Base-by-base conservation (phyloP, 805 yeast species). In the Debaryomyces tyrocola region DNA sequence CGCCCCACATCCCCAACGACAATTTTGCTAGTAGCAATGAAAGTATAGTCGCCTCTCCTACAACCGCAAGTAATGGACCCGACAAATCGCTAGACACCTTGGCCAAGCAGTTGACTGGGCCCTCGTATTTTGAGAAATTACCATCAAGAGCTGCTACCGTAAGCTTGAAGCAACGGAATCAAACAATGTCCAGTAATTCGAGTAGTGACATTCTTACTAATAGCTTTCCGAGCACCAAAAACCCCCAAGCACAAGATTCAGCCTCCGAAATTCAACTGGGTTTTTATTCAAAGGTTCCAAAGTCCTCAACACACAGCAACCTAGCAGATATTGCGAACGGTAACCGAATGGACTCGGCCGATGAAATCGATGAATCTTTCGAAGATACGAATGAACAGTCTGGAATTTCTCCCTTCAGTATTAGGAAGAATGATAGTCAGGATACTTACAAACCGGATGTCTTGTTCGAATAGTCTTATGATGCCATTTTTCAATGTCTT, bases 41-140 rank as follows among this genome's bases (percentile, higher is more conserved):
- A 28, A 20, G 46, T 12, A 14, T 39, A n/a, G 10, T 27, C 3
- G 31, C 20, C 17, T 28, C 42, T 20, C 37, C 17, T 8, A n/a
- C 35, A 43, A 33, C 17, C 20, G 36, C 18, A 7, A 40, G 33
- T 33, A 44, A 36, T 6, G 41, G 45, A 12, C 28, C 48, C 4
- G 37, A 41, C 37, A 46, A 46, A 33, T 62, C 69, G 6, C 53
- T 71, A 36, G 74, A 69, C 45, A 66, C 55, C 40, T 62, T 72
- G 57, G 77, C 76, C 38, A 69, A 68, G 46, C 75, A 70, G 50
- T 58, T 73, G 20, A 58, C 67, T 24, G 51, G 52, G 33, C 75
- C 72, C 20, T 55, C 53, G 8, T 62, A 68, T 40, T 68, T 68
- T 44, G 75, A 67, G 41, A 71, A 70, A 49, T 52, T 68, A 43